These are phyloP conservation scores for Calocybe indica DNA, from an alignment of 768 basidiomycete species.

Conservation along the genomic window DNA sequence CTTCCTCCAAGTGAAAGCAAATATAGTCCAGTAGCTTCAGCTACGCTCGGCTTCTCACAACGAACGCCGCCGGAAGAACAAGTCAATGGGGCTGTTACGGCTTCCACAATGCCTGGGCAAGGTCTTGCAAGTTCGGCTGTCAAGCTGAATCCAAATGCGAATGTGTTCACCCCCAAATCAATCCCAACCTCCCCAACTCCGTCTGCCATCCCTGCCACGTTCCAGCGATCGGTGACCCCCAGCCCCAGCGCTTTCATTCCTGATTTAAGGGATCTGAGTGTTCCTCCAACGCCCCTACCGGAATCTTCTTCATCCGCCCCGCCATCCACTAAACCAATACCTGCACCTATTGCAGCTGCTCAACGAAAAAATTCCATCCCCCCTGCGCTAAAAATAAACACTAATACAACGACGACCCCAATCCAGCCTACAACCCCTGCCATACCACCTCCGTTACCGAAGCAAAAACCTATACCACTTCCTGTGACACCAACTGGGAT, in stretches of 20 bases:
- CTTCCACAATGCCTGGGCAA: too few species aligned
- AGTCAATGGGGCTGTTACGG: too few species aligned
- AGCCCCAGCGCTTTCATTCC: constrained; percentile 10
- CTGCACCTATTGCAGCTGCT: constrained; percentile 6
- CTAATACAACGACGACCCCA: constrained; percentile 10
- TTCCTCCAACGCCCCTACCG: constrained; percentile 10
- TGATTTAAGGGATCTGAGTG: background rate
- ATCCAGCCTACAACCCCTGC: constrained; percentile 14
- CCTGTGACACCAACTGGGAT: constrained; percentile 36
- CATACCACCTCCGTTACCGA: constrained; percentile 32
- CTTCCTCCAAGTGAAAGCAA: too few species aligned
- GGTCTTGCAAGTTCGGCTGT: too few species aligned
- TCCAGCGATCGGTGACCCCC: constrained; percentile 10
- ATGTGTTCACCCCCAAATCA: constrained; percentile 17
- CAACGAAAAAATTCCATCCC: constrained; percentile 12
- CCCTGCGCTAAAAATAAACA: constrained; percentile 17
- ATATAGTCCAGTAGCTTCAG: too few species aligned
- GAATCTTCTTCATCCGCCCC: constrained; percentile 7
- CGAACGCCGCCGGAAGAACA: too few species aligned
- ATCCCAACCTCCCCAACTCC: constrained; percentile 3
- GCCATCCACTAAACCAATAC: background rate
- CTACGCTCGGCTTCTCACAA: too few species aligned
- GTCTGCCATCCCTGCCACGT: background rate
- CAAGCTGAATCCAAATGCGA: constrained; percentile 13
- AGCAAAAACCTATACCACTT: constrained; percentile 37